phyloP scores from a whole-genome alignment of 352 stramenopile genomes.

The Pythium biforme region DNA sequence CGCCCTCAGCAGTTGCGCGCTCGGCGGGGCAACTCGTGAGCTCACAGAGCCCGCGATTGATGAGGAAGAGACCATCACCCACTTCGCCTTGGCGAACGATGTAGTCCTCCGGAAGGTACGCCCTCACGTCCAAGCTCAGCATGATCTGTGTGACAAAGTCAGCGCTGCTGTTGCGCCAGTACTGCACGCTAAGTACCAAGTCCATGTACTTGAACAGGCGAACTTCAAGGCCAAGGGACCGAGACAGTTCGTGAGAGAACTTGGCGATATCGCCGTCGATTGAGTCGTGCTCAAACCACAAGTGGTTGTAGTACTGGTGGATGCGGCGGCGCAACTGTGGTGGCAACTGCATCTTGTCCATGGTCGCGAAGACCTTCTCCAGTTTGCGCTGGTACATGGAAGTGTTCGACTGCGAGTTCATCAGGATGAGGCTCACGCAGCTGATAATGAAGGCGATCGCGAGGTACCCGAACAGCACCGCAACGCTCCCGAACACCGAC shows the following conservation, averaged over 20 bases:
- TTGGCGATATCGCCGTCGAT: conserved; percentile 34
- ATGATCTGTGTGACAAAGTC: conserved; percentile 43
- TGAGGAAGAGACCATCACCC: conserved; percentile 38
- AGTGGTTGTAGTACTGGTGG: conserved; percentile 43
- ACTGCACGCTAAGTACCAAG: conserved; percentile 30
- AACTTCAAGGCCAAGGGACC: conserved; percentile 35
- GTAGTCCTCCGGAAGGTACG: conserved; percentile 46
- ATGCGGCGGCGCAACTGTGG: conserved; percentile 33
- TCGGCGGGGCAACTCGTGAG: conserved; percentile 24
- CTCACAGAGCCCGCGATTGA: conserved; percentile 40
- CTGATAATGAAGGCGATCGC: conserved; percentile 25
- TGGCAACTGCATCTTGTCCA: conserved; percentile 36
- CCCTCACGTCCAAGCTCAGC: conserved; percentile 28
- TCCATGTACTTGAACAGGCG: conserved; percentile 41
- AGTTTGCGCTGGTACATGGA: conserved; percentile 38
- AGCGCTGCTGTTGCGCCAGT: conserved; percentile 32
- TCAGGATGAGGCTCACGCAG: conserved; percentile 16
- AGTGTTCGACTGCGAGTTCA: conserved; percentile 25
- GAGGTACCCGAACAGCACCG: conserved; percentile 21
- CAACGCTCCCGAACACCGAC: conserved; percentile 18
- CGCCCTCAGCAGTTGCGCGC: background rate
- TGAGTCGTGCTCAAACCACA: conserved; percentile 42
- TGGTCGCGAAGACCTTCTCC: conserved; percentile 36
- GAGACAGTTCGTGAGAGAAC: conserved; percentile 36
- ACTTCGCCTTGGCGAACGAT: conserved; percentile 38